Evolutionary conservation across 2,329 filamentous ascomycete species (phyloP), one percentile per base, ranked within the genome.

Genomic region (Tetracladium maxilliforme): DNA sequence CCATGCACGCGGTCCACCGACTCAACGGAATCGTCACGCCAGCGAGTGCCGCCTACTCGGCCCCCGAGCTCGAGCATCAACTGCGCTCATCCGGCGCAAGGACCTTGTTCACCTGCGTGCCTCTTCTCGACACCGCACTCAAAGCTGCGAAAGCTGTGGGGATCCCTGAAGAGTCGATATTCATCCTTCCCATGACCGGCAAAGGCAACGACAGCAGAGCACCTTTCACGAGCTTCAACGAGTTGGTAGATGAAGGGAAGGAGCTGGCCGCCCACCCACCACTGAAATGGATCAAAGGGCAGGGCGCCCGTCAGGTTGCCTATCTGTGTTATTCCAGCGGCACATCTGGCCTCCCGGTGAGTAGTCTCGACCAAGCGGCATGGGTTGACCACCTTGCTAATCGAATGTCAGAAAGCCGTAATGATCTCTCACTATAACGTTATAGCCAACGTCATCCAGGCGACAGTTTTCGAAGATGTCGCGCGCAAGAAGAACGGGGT

Each of bases 241-340:
- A 83, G 19, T 47, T 87, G 13, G 59, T 83, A 17, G 53, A 58
- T 3, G 57, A 72, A 31, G 81, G 81, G 14, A 42, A 47, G 22
- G 51, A 54, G 10, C 47, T 72, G 17, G 59, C 64, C 4, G 47
- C 56, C 11, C 44, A 78, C 13, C 58, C 68, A 30, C 50, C 58
- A 5, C 44, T 77, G 40, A 57, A 56, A 16, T 80, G 74, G 73
- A 40, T 50, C 21, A 59, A 61, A 30, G 76, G 77, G 0, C 70
- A 80, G 36, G 75, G 72, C 4, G 63, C 64, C 18, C 66, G 68
- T 27, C 72, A 76, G 38, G 70, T 70, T 6, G 76, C 81, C 0
- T 87, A 79, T 42, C 57, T 92, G 22, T 84, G 77, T 51, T 86
- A 82, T 45, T 83, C 76, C 0, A 81, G 73, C 43, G 80, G 80